Conservation (phyloP, 768 basidiomycete species). For the Auricularia sp. region DNA sequence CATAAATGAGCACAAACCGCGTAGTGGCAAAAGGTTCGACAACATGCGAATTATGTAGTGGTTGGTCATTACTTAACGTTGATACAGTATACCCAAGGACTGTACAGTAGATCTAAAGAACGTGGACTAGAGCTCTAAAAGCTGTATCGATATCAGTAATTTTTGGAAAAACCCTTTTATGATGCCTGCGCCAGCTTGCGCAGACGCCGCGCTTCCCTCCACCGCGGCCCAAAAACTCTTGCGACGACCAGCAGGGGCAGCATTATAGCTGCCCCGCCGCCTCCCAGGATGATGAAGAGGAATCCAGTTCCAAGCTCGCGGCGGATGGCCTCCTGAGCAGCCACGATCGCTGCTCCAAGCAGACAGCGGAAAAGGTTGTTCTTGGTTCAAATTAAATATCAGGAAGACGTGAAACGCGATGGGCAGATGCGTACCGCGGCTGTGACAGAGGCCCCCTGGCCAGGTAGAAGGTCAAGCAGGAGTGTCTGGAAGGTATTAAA, state of each 20-base stretch:
- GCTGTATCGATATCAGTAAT: too few relatives aligned
- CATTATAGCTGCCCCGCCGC: neutral
- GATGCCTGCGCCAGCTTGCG: neutral
- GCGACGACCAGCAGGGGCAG: neutral
- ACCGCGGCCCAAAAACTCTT: neutral
- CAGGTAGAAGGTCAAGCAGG: slow-evolving; percentile 24
- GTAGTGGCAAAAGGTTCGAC: too few relatives aligned
- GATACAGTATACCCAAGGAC: too few relatives aligned
- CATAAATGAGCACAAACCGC: too few relatives aligned
- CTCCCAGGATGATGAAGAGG: neutral
- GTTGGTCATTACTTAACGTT: too few relatives aligned
- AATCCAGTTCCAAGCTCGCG: neutral
- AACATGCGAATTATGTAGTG: too few relatives aligned
- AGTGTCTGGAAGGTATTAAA: slow-evolving; percentile 12
- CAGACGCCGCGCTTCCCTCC: neutral
- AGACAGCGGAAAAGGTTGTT: slow-evolving; percentile 16
- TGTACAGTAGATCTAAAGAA: too few relatives aligned
- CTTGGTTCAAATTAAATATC: slow-evolving; percentile 1
- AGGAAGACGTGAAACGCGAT: neutral
- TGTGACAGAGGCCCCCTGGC: slow-evolving; percentile 21
- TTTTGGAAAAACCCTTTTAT: too few relatives aligned
- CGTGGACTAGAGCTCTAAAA: too few relatives aligned
- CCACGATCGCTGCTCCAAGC: slow-evolving; percentile 8
- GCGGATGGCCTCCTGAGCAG: neutral
- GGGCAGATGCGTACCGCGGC: slow-evolving; percentile 5